Percentiles rank a stretch among this genome's conserved stretches.
Evolutionary conservation across 2,329 filamentous ascomycete species (phyloP).

Genomic region (Simplicillium sp.): DNA sequence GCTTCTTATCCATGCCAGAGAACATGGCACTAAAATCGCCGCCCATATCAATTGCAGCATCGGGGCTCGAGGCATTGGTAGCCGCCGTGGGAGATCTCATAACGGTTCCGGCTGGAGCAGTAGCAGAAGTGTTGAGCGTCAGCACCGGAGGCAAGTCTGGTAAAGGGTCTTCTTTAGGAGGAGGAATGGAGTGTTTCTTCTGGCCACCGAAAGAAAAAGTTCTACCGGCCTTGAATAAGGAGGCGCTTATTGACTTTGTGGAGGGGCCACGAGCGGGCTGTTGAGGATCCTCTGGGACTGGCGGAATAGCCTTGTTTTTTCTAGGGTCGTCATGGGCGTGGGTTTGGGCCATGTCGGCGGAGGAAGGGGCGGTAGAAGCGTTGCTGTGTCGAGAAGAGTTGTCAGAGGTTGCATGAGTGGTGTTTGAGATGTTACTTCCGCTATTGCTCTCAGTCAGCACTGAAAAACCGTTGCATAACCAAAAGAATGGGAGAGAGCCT

Average conservation of each 20-base stretch:
- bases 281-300: slow-evolving; percentile 23
- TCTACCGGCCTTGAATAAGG: slow-evolving; percentile 46
- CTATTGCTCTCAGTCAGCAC: slow-evolving; percentile 17
- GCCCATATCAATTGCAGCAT: slow-evolving; percentile 37
- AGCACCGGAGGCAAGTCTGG: slow-evolving; percentile 29
- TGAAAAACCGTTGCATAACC: slow-evolving; percentile 8
- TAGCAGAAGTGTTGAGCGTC: slow-evolving; percentile 12
- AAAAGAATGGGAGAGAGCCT: slow-evolving; percentile 5
- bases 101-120: background rate
- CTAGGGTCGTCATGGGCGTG: slow-evolving; percentile 16
- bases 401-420: slow-evolving; percentile 50
- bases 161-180: slow-evolving; percentile 17
- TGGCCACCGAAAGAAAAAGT: slow-evolving; percentile 51
- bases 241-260: slow-evolving; percentile 37
- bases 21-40: slow-evolving; percentile 51
- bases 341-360: slow-evolving; percentile 28
- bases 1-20: slow-evolving; percentile 43
- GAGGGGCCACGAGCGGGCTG: slow-evolving; percentile 5
- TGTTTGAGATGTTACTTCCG: slow-evolving; percentile 52
- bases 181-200: slow-evolving; percentile 34
- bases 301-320: slow-evolving; percentile 21
- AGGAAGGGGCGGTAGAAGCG: slow-evolving; percentile 51
- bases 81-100: slow-evolving; percentile 39
- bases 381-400: slow-evolving; percentile 54
- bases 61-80: slow-evolving; percentile 8